phyloP scores from a whole-genome alignment of 1,284 basidiomycete species.

The Stygiomarasmius scandens region DNA sequence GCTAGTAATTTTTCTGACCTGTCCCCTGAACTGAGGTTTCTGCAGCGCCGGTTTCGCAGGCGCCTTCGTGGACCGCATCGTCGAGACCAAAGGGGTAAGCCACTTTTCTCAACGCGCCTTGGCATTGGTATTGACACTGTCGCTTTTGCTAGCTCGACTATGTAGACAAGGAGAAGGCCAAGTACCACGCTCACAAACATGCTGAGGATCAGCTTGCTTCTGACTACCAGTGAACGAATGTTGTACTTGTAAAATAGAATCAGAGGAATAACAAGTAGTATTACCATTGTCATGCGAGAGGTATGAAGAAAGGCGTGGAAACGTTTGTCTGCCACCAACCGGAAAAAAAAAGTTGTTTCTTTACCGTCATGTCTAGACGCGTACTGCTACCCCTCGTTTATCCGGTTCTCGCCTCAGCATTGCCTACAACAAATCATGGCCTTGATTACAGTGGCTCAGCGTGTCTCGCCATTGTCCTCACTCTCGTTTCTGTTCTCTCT shows the following conservation, averaged over 20 bases:
- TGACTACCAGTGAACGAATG: slow-evolving; percentile 19
- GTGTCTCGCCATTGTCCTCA: slow-evolving; percentile 29
- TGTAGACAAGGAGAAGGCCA: slow-evolving; percentile 41
- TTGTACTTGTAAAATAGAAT: too few species aligned
- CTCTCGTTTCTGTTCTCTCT: slow-evolving; percentile 24
- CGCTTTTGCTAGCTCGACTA: slow-evolving; percentile 33
- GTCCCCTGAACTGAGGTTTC: too few species aligned
- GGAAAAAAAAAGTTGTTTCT: background rate
- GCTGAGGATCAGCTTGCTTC: slow-evolving; percentile 23
- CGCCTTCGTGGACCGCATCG: slow-evolving; percentile 46
- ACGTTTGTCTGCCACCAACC: too few species aligned
- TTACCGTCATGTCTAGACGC: background rate
- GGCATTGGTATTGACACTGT: background rate
- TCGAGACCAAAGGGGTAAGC: slow-evolving; percentile 44
- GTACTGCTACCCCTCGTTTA: background rate
- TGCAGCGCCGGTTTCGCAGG: slow-evolving; percentile 43
- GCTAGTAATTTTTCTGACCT: too few species aligned
- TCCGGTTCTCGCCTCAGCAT: slow-evolving; percentile 6
- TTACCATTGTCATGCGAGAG: too few species aligned
- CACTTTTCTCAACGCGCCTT: background rate
- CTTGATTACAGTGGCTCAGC: slow-evolving; percentile 14
- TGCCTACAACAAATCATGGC: slow-evolving; percentile 1
- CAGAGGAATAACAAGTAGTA: too few species aligned
- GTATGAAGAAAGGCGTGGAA: too few species aligned
- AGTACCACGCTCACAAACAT: slow-evolving; percentile 35